Conservation (phyloP, 257 asterid species). For the Solanum ossicruentum region DNA sequence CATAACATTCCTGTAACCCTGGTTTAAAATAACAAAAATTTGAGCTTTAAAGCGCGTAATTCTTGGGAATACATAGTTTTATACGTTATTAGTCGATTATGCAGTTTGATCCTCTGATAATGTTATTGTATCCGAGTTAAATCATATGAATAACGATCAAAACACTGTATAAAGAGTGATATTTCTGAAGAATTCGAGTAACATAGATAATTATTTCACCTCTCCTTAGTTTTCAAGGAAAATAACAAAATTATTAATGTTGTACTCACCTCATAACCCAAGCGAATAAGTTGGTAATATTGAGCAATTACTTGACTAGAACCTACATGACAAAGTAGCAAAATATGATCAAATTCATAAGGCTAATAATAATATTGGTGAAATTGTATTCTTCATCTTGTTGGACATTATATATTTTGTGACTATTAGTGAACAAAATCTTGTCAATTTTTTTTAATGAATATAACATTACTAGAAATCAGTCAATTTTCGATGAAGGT, state of each 20-base stretch:
- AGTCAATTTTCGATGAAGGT: background rate
- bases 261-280: slow-evolving; percentile 57
- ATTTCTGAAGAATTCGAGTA: background rate
- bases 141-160: too few relatives aligned
- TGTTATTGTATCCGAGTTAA: too few relatives aligned
- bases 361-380: background rate
- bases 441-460: background rate
- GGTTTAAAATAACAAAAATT: background rate
- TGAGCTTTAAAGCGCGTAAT: background rate
- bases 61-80: background rate
- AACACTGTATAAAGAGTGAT: background rate
- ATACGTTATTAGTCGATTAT: background rate
- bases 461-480: background rate
- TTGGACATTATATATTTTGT: background rate
- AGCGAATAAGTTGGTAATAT: slow-evolving; percentile 73
- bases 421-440: background rate
- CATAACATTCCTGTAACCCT: slow-evolving; percentile 76
- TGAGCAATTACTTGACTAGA: slow-evolving; percentile 90
- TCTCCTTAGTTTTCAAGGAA: too few relatives aligned
- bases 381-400: background rate
- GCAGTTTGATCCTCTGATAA: too few relatives aligned
- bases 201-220: too few relatives aligned
- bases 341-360: background rate
- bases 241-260: background rate
- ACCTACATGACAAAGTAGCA: slow-evolving; percentile 23